phyloP scores from a whole-genome alignment of 768 basidiomycete genomes.

The Lactifluus subvellereus region DNA sequence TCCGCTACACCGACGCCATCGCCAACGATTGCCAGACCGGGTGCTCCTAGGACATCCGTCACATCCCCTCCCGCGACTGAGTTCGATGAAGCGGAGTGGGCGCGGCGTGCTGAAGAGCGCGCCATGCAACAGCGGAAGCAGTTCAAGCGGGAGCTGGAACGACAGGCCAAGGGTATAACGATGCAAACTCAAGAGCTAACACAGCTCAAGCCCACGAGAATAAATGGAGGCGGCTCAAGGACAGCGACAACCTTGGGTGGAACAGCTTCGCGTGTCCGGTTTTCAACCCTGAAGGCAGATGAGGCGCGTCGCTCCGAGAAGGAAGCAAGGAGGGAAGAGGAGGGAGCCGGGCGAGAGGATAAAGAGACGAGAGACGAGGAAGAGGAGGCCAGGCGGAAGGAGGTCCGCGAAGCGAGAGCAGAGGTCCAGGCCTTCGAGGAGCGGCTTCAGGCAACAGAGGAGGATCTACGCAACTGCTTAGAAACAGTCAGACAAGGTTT shows the following conservation, averaged over 20 bases:
- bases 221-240: slow-evolving; percentile 26
- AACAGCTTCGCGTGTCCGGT: slow-evolving; percentile 71
- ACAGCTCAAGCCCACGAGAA: slow-evolving; percentile 55
- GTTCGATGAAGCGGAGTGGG: no score
- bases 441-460: no score
- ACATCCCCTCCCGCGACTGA: no score
- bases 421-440: no score
- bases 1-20: slow-evolving; percentile 18
- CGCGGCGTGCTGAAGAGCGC: slow-evolving; percentile 35
- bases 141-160: slow-evolving; percentile 34
- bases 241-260: slow-evolving; percentile 47
- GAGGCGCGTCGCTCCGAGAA: no score
- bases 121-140: slow-evolving; percentile 60
- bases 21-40: slow-evolving; percentile 11
- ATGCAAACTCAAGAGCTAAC: slow-evolving; percentile 48
- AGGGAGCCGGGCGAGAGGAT: neutral
- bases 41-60: no score
- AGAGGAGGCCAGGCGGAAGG: no score
- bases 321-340: slow-evolving; percentile 17
- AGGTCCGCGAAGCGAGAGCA: no score
- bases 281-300: slow-evolving; percentile 33
- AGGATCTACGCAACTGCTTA: no score
- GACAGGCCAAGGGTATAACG: slow-evolving; percentile 26
- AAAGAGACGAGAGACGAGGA: neutral
- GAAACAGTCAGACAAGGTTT: no score